A percentile compares a stretch with the other conserved stretches of the same genome.
phyloP scores from a whole-genome alignment of 2,329 filamentous ascomycete genomes.

The Fusarium scirpi region DNA sequence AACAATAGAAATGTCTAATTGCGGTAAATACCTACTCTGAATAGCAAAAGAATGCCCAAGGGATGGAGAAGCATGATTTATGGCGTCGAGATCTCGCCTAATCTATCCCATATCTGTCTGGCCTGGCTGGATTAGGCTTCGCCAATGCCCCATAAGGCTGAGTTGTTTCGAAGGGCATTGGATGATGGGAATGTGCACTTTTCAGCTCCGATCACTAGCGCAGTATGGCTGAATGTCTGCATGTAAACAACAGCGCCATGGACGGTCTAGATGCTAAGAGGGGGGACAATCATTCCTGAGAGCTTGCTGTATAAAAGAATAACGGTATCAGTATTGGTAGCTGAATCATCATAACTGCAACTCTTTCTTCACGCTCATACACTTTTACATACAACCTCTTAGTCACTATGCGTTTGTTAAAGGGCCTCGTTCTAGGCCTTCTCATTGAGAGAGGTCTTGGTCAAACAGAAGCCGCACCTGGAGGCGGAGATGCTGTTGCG shows the following conservation, averaged over 20 bases:
- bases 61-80: neutral
- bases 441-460: constrained; percentile 1
- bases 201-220: constrained; percentile 18
- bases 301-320: neutral
- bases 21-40: neutral
- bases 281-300: neutral
- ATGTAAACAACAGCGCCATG: neutral
- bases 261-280: neutral
- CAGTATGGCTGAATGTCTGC: neutral
- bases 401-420: constrained; percentile 5
- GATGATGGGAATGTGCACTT: neutral
- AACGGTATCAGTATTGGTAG: rapidly evolving
- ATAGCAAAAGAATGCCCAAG: neutral
- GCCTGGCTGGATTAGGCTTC: neutral
- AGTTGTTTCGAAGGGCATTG: constrained; percentile 1
- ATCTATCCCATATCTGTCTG: neutral
- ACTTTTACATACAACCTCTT: neutral
- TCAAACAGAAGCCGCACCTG: neutral
- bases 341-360: neutral
- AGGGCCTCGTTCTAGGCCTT: neutral
- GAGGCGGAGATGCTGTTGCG: neutral
- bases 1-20: neutral
- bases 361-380: neutral
- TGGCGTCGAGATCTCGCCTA: constrained; percentile 1
- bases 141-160: constrained; percentile 15